A percentile compares a stretch with the other conserved stretches of the same genome.
Evolutionary conservation across 2,329 filamentous ascomycete species (phyloP).

Genomic region (Sodiomyces alkalinus): DNA sequence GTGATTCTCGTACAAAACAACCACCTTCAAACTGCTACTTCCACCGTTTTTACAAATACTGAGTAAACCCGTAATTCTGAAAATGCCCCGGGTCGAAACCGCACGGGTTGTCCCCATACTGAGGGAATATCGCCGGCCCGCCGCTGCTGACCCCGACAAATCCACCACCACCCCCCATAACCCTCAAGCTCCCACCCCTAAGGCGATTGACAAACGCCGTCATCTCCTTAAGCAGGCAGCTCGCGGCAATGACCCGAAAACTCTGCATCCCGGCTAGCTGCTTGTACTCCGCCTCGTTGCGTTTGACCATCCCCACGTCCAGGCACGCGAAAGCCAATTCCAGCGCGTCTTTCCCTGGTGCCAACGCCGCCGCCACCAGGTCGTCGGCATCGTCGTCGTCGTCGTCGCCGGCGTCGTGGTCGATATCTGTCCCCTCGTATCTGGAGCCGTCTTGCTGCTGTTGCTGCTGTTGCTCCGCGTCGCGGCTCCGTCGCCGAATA

Average conservation of each 20-base stretch:
- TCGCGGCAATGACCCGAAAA: constrained; percentile 21
- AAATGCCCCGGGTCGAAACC: neutral
- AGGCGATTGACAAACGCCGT: constrained; percentile 5
- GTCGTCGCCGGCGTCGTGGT: too few relatives aligned
- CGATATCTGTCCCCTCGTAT: constrained; percentile 1
- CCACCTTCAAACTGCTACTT: too few relatives aligned
- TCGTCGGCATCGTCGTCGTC: constrained; percentile 4
- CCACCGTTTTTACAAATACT: neutral
- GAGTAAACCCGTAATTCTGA: neutral
- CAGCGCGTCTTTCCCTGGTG: constrained; percentile 11
- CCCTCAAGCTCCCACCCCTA: neutral
- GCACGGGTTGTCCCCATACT: neutral
- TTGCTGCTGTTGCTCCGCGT: neutral
- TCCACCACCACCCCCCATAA: neutral
- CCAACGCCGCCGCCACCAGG: neutral
- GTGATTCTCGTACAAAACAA: too few relatives aligned
- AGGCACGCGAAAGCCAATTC: constrained; percentile 21
- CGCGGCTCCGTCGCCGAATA: constrained; percentile 12
- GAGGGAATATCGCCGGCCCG: neutral
- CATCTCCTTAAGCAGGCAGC: constrained; percentile 18
- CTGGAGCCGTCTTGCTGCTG: too few relatives aligned
- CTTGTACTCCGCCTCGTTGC: constrained; percentile 6
- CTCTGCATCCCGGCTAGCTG: constrained; percentile 12
- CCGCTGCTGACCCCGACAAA: neutral
- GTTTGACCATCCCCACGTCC: constrained; percentile 9